Evolutionary conservation across 2,329 filamentous ascomycete species (phyloP), one percentile per base, ranked within the genome.

Genomic region (Leptographium lundbergii): DNA sequence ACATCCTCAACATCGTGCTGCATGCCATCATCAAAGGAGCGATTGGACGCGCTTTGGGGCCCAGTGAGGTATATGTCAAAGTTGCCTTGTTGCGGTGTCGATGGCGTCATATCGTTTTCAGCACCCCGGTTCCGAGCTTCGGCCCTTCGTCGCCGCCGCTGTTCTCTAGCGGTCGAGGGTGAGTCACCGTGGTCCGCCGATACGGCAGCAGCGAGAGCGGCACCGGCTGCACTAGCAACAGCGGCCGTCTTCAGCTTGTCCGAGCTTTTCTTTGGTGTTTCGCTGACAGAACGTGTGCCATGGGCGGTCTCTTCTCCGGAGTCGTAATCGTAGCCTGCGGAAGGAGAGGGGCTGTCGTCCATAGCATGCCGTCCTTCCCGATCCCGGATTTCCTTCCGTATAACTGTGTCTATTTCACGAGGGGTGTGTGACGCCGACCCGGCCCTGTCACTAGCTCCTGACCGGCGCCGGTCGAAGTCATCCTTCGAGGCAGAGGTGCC

Each of bases 401-500:
- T 61, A 70, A 29, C 32, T 19, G 25, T 10, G 6, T 59, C 57
- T 24, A 54, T 58, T 45, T 63, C 59, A 13, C 58, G 34, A 4
- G 61, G 57, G 1, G 57, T 51, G 2, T 60, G 53, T 1, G 59
- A 58, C 2, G 25, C 56, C 54, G 58, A 60, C 9, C 11, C 71
- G 56, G 71, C 73, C 75, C 86, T 66, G 72, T 81, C 68, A 73
- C 81, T 64, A 72, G 77, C 63, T 6, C 84, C 77, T 1, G 85
- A 85, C 58, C 83, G 81, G 65, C 83, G 77, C 69, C 81, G 76
- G 61, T 84, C 81, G 47, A 74, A 68, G 6, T 83, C 81, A 53
- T 83, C 80, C 61, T 74, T 72, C 7, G 81, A 83, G 7, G 71
- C 68, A 0, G 79, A 80, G 25, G 80, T 81, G 29, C 74, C 77